Percentiles rank a stretch among this genome's conserved stretches.
These are phyloP conservation scores for Magnaporthiopsis incrustans DNA, from an alignment of 2,329 filamentous ascomycete species.

Conservation along the genomic window DNA sequence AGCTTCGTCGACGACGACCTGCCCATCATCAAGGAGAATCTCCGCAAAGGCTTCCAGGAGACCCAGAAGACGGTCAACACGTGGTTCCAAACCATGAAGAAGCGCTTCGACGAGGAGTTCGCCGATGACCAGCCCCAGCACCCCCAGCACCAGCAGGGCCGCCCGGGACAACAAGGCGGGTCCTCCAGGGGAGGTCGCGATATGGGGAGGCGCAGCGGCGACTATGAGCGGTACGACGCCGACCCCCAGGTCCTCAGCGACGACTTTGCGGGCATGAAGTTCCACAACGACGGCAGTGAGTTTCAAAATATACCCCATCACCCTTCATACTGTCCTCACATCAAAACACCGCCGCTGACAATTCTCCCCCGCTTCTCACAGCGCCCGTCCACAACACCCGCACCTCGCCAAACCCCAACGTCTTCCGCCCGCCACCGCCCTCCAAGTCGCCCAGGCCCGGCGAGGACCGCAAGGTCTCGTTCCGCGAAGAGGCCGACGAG, in stretches of 20 bases:
- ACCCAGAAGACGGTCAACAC: conserved; percentile 88
- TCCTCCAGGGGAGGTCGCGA: conserved; percentile 33
- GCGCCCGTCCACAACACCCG: conserved; percentile 45
- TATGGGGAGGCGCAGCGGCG: conserved; percentile 63
- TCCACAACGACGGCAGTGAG: conserved; percentile 56
- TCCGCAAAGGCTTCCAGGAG: conserved; percentile 89
- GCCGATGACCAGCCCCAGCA: conserved; percentile 48
- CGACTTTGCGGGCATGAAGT: conserved; percentile 70
- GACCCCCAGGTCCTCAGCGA: conserved; percentile 86
- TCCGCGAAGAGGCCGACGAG: conserved; percentile 63
- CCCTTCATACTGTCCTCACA: not conserved
- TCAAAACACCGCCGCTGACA: not conserved
- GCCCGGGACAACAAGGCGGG: conserved; percentile 22
- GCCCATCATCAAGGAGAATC: conserved; percentile 83
- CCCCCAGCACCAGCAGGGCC: conserved; percentile 15
- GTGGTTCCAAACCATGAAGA: conserved; percentile 87
- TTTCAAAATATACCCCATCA: conserved; percentile 9
- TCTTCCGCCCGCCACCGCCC: conserved; percentile 63
- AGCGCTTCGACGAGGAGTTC: conserved; percentile 86
- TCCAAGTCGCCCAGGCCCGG: conserved; percentile 41
- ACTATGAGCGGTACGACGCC: conserved; percentile 88
- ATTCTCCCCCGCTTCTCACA: conserved; percentile 16
- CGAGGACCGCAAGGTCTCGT: conserved; percentile 46
- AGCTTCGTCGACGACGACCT: conserved; percentile 96
- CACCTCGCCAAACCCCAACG: conserved; percentile 64